These are phyloP conservation scores for Citropsis articulata DNA, from an alignment of 345 rosid species.

Conservation along the genomic window DNA sequence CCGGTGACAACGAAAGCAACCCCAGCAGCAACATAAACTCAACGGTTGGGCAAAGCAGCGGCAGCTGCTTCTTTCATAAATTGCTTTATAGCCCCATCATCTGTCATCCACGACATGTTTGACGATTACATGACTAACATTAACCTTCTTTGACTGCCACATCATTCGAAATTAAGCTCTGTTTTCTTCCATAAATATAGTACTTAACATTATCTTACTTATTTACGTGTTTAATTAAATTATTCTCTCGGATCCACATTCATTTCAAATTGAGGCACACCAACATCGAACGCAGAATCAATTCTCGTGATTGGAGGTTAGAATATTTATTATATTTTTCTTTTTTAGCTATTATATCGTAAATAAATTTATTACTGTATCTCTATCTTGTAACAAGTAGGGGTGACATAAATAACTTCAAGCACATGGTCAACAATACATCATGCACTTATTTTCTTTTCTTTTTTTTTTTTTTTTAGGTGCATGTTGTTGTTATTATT, in stretches of 20 bases:
- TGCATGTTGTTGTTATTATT: neutral
- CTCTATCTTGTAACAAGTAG: neutral
- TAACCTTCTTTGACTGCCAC: neutral
- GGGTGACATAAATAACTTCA: neutral
- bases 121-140: neutral
- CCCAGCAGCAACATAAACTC: neutral
- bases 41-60: neutral
- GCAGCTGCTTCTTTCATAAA: neutral
- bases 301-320: conserved; percentile 46
- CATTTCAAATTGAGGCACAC: conserved; percentile 4
- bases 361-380: neutral
- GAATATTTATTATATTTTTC: neutral
- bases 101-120: no score
- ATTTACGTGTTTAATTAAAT: neutral
- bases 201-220: no score
- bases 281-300: conserved; percentile 25
- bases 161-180: neutral
- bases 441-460: neutral
- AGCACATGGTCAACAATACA: conserved; percentile 12
- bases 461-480: neutral
- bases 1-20: neutral
- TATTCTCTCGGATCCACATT: conserved; percentile 13
- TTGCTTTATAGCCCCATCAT: neutral
- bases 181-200: neutral
- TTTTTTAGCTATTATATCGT: neutral